Conservation (phyloP, 2,329 filamentous ascomycete genomes). For the Fusarium poae region DNA sequence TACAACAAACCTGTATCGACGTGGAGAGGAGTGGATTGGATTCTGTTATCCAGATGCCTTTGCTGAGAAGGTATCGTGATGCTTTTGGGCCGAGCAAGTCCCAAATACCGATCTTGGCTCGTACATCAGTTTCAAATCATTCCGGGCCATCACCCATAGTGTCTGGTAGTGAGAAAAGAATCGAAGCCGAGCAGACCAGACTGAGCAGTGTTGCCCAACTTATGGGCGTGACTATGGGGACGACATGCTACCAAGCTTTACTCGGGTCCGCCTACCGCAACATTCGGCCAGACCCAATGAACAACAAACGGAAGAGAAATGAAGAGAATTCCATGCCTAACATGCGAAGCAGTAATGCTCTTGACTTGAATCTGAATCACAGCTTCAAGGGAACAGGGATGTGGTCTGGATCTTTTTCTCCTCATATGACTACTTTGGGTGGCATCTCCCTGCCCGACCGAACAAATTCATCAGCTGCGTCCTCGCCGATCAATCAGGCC, state of each 20-base stretch:
- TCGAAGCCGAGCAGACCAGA: constrained; percentile 22
- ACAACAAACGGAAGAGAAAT: constrained; percentile 53
- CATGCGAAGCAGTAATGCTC: neutral
- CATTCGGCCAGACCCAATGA: constrained; percentile 38
- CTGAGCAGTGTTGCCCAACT: constrained; percentile 6
- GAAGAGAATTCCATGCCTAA: constrained; percentile 45
- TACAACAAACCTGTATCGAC: constrained; percentile 88
- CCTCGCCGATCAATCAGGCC: constrained; percentile 48
- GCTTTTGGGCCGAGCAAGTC: constrained; percentile 50
- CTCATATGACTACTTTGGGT: constrained; percentile 15
- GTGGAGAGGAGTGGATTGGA: constrained; percentile 68
- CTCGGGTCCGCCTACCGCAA: constrained; percentile 53
- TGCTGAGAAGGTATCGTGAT: constrained; percentile 52
- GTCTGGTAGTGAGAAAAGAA: constrained; percentile 1
- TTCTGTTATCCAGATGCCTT: constrained; percentile 54
- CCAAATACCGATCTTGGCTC: constrained; percentile 63
- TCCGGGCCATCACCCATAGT: constrained; percentile 58
- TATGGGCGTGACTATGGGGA: constrained; percentile 23
- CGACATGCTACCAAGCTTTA: constrained; percentile 52
- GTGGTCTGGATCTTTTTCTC: constrained; percentile 24
- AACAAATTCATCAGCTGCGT: constrained; percentile 52
- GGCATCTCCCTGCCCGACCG: constrained; percentile 50
- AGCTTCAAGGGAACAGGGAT: constrained; percentile 13
- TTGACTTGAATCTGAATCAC: constrained; percentile 11
- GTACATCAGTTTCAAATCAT: constrained; percentile 59